Conservation (phyloP, 352 stramenopile species). For the Aphanomyces astaci region DNA sequence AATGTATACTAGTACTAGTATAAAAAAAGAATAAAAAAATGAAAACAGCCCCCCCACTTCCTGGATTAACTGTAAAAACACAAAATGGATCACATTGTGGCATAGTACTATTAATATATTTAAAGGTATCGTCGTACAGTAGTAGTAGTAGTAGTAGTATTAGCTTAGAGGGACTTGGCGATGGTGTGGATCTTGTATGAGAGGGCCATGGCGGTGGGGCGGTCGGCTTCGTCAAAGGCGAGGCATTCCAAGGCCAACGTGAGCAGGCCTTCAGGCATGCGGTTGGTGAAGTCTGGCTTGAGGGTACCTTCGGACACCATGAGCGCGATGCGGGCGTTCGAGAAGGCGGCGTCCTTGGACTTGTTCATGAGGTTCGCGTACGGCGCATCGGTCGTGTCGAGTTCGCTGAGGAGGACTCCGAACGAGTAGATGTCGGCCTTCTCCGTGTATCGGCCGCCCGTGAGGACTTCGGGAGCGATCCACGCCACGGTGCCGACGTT, state of each 20-base stretch:
- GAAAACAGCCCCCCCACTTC: too few species aligned
- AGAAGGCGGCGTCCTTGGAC: constrained; percentile 14
- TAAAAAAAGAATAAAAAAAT: too few species aligned
- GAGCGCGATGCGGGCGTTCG: constrained; percentile 20
- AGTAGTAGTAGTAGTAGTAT: too few species aligned
- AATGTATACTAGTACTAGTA: too few species aligned
- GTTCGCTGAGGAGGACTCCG: constrained; percentile 19
- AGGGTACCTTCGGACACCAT: constrained; percentile 20
- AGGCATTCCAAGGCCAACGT: background rate
- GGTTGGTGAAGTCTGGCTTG: constrained; percentile 18
- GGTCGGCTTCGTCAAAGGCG: constrained; percentile 13
- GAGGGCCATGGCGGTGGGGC: constrained; percentile 6
- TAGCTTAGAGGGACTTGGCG: constrained; percentile 14
- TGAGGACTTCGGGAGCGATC: constrained; percentile 20
- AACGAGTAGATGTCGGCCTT: constrained; percentile 23
- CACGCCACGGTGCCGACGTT: constrained; percentile 22
- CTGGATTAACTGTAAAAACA: too few species aligned
- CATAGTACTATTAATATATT: too few species aligned
- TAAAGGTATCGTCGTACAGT: too few species aligned
- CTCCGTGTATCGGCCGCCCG: constrained; percentile 20
- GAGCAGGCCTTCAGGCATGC: constrained; percentile 10
- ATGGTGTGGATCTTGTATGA: constrained; percentile 29
- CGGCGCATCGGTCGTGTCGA: constrained; percentile 20
- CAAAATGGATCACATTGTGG: too few species aligned
- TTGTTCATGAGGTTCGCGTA: constrained; percentile 20